Base-by-base conservation (phyloP, 2,329 filamentous ascomycete genomes). In the Talaromyces islandicus region DNA sequence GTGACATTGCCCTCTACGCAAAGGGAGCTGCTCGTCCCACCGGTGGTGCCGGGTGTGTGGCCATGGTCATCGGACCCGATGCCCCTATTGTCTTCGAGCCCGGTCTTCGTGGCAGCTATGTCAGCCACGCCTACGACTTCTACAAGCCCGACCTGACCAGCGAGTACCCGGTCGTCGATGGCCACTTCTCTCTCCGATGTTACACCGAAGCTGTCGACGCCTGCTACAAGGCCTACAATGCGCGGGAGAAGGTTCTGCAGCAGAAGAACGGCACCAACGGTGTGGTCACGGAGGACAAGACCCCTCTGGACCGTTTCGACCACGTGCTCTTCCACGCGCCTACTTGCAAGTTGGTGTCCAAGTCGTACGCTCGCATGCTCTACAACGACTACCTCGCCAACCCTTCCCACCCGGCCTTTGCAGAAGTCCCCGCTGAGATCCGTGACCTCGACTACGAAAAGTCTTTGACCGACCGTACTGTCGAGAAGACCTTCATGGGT, bases 101-200 rank as follows among this genome's bases (percentile, higher is more conserved):
- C 56, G 90, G 90, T 72, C 85, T 92, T 72, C 87, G 90, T 71
- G 90, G 88, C 72, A 87, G 82, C 69, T 91, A 90, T 81, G 88
- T 92, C 86, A 83, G 87, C 75, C 90, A 93, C 78, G 88, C 87
- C 69, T 94, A 93, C 77, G 90, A 93, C 77, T 93, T 93, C 76
- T 93, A 91, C 86, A 93, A 93, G 86, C 89, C 90, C 70, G 90
- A 93, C 77, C 81, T 93, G 66, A 89, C 89, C 71, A 91, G 88
- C 83, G 90, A 93, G 79, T 93, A 93, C 80, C 90, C 90, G 65
- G 87, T 90, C 71, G 90, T 93, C 61, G 90, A 93, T 69, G 90
- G 90, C 63, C 89, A 92, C 76, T 92, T 87, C 83, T 93, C 90
- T 54, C 76, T 92, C 74, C 88, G 81, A 76, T 93, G 90, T 83